Conservation (phyloP, 2,329 filamentous ascomycete genomes). For the Colletotrichum ledebouriae region DNA sequence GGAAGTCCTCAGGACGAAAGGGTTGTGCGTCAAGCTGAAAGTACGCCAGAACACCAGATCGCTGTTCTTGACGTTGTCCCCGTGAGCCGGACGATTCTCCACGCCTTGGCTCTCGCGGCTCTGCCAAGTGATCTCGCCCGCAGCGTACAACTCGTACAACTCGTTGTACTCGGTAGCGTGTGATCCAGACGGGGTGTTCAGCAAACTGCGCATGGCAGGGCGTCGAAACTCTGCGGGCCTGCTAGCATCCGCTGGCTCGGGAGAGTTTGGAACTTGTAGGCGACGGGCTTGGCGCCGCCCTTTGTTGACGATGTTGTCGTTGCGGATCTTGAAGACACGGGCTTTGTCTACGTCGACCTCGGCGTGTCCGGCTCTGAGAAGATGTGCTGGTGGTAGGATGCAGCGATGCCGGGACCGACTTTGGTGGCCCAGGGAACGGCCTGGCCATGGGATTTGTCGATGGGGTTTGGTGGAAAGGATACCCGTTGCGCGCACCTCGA, state of each 20-base stretch:
- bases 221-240: slow-evolving; percentile 65
- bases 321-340: slow-evolving; percentile 71
- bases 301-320: slow-evolving; percentile 64
- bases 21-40: slow-evolving; percentile 68
- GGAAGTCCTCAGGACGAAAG: slow-evolving; percentile 67
- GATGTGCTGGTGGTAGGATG: slow-evolving; percentile 77
- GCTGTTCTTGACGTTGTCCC: slow-evolving; percentile 65
- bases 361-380: slow-evolving; percentile 65
- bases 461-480: slow-evolving; percentile 61
- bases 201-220: slow-evolving; percentile 71
- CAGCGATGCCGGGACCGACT: slow-evolving; percentile 72
- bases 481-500: slow-evolving; percentile 55
- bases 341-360: slow-evolving; percentile 62
- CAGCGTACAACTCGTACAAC: slow-evolving; percentile 71
- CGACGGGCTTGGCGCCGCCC: slow-evolving; percentile 66
- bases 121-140: slow-evolving; percentile 72
- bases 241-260: slow-evolving; percentile 64
- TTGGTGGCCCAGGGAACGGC: slow-evolving; percentile 70
- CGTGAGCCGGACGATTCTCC: slow-evolving; percentile 61
- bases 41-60: slow-evolving; percentile 70
- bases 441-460: slow-evolving; percentile 62
- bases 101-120: slow-evolving; percentile 66
- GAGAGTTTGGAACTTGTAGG: slow-evolving; percentile 67
- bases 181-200: slow-evolving; percentile 70
- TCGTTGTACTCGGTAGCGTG: slow-evolving; percentile 68